Conservation (phyloP, 805 yeast genomes). For the Vanderwaltozyma yarrowii region DNA sequence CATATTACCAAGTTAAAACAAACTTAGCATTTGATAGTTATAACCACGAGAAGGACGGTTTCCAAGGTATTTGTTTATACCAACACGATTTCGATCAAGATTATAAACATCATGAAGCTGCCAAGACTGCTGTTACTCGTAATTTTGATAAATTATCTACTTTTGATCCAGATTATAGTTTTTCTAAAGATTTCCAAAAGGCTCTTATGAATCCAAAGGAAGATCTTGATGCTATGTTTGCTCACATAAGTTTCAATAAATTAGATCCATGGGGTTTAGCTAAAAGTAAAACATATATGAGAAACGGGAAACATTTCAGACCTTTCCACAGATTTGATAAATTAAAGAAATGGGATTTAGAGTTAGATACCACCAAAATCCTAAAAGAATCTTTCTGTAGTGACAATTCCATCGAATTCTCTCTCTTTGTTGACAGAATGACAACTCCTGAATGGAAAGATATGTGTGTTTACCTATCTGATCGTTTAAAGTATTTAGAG, state of each 20-base stretch:
- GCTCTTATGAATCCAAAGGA: slow-evolving; percentile 8
- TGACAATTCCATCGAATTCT: slow-evolving; percentile 9
- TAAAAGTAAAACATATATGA: slow-evolving; percentile 9
- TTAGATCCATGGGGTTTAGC: slow-evolving; percentile 26
- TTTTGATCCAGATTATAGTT: slow-evolving; percentile 10
- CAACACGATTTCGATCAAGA: slow-evolving; percentile 43
- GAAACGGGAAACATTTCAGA: slow-evolving; percentile 19
- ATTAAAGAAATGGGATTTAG: slow-evolving; percentile 19
- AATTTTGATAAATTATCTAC: slow-evolving; percentile 5
- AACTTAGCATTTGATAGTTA: slow-evolving; percentile 32
- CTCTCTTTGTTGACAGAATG: slow-evolving; percentile 8
- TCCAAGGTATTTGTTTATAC: slow-evolving; percentile 35
- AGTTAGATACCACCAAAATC: slow-evolving; percentile 14
- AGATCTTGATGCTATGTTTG: slow-evolving; percentile 23
- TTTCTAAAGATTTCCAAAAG: slow-evolving; percentile 8
- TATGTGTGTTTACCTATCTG: slow-evolving; percentile 16
- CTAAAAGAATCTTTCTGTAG: slow-evolving; percentile 13
- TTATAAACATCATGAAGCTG: slow-evolving; percentile 22
- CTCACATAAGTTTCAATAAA: slow-evolving; percentile 32
- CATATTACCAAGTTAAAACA: slow-evolving; percentile 43
- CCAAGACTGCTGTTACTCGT: slow-evolving; percentile 5
- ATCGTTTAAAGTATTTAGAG: slow-evolving; percentile 10
- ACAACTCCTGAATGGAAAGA: slow-evolving; percentile 10
- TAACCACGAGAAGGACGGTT: slow-evolving; percentile 16
- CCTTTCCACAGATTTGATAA: slow-evolving; percentile 9